Conservation (phyloP, 1,284 basidiomycete genomes). For the Sanghuangporus sanghuang region DNA sequence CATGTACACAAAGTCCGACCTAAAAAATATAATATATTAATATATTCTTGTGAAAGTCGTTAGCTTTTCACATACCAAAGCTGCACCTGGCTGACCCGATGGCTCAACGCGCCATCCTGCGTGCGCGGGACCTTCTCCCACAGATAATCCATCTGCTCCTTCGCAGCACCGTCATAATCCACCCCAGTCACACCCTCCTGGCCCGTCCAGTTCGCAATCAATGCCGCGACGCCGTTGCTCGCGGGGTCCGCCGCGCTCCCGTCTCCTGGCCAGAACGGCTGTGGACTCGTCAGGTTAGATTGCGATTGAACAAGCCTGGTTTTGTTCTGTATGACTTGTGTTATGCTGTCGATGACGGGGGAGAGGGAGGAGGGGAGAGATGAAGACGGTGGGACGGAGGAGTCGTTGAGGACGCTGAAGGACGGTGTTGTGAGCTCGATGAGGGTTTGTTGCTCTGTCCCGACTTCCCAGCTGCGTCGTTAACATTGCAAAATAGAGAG, state of each 20-base stretch:
- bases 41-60: background rate
- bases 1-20: constrained; percentile 83
- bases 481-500: background rate
- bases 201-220: constrained; percentile 74
- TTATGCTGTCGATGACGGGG: constrained; percentile 54
- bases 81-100: constrained; percentile 60
- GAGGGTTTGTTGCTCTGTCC: constrained; percentile 70
- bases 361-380: constrained; percentile 32
- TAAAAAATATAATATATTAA: no score
- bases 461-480: constrained; percentile 70
- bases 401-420: constrained; percentile 57
- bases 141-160: constrained; percentile 68
- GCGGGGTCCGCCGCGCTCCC: constrained; percentile 80
- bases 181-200: constrained; percentile 31
- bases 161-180: constrained; percentile 64
- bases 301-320: constrained; percentile 31
- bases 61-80: constrained; percentile 48
- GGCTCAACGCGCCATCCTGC: constrained; percentile 76
- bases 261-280: constrained; percentile 47
- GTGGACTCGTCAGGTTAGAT: constrained; percentile 33
- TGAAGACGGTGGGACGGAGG: constrained; percentile 23
- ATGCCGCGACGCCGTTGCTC: constrained; percentile 72
- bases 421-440: constrained; percentile 61
- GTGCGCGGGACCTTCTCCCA: constrained; percentile 63
- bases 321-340: constrained; percentile 45